Evolutionary conservation across 2,329 filamentous ascomycete genomes (phyloP).

Genomic region (Leptosphaerulina australis): DNA sequence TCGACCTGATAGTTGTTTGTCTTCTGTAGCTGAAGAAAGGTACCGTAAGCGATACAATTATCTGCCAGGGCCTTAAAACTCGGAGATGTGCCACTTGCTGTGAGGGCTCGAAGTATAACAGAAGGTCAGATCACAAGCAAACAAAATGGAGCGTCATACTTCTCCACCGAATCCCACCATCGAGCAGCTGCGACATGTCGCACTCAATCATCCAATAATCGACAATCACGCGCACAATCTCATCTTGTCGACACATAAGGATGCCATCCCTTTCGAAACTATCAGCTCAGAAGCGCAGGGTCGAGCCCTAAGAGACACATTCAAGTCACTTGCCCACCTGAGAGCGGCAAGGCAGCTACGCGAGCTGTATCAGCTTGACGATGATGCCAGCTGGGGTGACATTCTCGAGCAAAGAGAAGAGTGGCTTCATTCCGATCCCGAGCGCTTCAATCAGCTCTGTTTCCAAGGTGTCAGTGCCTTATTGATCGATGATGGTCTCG

Average conservation of each 20-base stretch:
- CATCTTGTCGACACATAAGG: conserved; percentile 58
- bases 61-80: neutral
- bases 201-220: conserved; percentile 63
- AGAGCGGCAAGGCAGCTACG: conserved; percentile 73
- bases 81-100: neutral
- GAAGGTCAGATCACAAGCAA: neutral
- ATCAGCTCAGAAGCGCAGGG: conserved; percentile 77
- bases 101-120: neutral
- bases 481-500: conserved; percentile 78
- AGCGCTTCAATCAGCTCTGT: conserved; percentile 67
- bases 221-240: conserved; percentile 77
- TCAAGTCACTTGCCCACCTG: conserved; percentile 69
- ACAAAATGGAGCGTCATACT: conserved; percentile 26
- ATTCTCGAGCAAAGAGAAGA: conserved; percentile 58
- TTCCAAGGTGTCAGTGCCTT: conserved; percentile 74
- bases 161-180: conserved; percentile 32
- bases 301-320: conserved; percentile 67
- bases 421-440: conserved; percentile 54
- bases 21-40: neutral
- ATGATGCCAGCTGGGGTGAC: conserved; percentile 64
- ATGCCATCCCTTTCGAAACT: conserved; percentile 62
- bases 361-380: conserved; percentile 63
- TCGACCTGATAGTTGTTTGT: neutral
- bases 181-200: conserved; percentile 43
- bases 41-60: neutral